phyloP scores from a whole-genome alignment of 2,329 filamentous ascomycete genomes.

The Meredithiella fracta region DNA sequence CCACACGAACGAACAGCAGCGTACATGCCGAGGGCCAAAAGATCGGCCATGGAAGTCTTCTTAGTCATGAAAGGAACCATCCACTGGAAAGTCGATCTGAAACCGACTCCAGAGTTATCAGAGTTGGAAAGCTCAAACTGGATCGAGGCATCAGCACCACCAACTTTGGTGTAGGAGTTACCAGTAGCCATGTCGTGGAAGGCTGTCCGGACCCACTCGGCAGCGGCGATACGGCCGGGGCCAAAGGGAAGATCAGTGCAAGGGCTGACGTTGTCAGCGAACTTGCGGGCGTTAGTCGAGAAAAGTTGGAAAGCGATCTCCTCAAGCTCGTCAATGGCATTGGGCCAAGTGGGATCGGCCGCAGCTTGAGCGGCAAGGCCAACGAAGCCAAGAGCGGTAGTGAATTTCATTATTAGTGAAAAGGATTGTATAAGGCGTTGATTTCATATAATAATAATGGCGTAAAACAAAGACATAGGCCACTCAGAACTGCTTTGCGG shows the following conservation, averaged over 20 bases:
- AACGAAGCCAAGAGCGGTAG: slow-evolving; percentile 22
- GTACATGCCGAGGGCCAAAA: slow-evolving; percentile 42
- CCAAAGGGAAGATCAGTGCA: slow-evolving; percentile 37
- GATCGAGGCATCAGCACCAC: slow-evolving; percentile 43
- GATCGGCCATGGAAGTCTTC: slow-evolving; percentile 36
- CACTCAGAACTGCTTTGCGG: not conserved
- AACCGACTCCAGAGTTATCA: slow-evolving; percentile 41
- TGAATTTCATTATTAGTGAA: slow-evolving; percentile 6
- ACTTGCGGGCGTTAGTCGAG: slow-evolving; percentile 37
- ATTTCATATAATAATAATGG: not conserved
- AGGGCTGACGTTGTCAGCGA: slow-evolving; percentile 39
- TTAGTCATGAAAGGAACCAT: slow-evolving; percentile 37
- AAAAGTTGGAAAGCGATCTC: slow-evolving; percentile 45
- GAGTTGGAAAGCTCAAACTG: slow-evolving; percentile 39
- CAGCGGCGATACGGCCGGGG: slow-evolving; percentile 39
- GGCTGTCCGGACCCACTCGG: slow-evolving; percentile 43
- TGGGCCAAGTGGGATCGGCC: slow-evolving; percentile 43
- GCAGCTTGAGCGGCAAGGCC: slow-evolving; percentile 21
- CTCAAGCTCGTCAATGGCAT: slow-evolving; percentile 42
- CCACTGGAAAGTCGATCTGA: slow-evolving; percentile 35
- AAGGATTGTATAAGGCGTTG: not conserved
- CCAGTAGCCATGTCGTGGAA: slow-evolving; percentile 47
- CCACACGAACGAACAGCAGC: slow-evolving; percentile 42
- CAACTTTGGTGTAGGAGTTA: slow-evolving; percentile 29
- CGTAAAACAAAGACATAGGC: not conserved